Percentiles rank a stretch among this genome's conserved stretches.
These are phyloP conservation scores for Colletotrichum nymphaeae DNA, from an alignment of 2,329 filamentous ascomycete genomes.

Conservation along the genomic window DNA sequence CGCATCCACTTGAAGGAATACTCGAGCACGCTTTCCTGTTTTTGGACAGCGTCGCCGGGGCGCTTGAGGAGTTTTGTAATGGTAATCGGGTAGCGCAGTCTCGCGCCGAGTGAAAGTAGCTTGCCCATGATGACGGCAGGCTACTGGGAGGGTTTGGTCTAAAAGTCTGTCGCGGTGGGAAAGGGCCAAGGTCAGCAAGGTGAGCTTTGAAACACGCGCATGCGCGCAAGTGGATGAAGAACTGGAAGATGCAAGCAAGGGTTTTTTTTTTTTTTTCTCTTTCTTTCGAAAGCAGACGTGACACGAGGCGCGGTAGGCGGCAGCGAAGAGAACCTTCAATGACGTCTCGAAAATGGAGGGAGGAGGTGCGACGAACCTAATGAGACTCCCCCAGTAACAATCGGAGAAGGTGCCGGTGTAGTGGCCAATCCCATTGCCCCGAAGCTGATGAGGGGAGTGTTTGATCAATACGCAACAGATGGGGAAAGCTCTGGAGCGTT, in stretches of 20 bases:
- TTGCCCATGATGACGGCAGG: slow-evolving; percentile 52
- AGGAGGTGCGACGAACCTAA: slow-evolving; percentile 29
- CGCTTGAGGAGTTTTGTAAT: slow-evolving; percentile 86
- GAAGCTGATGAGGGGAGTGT: slow-evolving; percentile 9
- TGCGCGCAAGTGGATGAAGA: background rate
- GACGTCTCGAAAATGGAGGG: background rate
- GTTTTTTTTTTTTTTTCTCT: background rate
- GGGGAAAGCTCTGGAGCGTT: slow-evolving; percentile 15
- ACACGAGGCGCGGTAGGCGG: background rate
- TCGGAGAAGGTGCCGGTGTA: slow-evolving; percentile 26
- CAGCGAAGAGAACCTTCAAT: background rate
- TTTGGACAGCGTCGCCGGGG: slow-evolving; percentile 79
- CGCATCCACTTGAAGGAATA: slow-evolving; percentile 88
- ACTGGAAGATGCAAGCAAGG: background rate
- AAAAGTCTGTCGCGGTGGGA: slow-evolving; percentile 8
- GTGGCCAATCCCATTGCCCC: slow-evolving; percentile 37
- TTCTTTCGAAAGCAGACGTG: no score
- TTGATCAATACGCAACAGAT: slow-evolving; percentile 17
- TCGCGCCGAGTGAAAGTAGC: slow-evolving; percentile 64
- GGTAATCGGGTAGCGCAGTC: slow-evolving; percentile 92
- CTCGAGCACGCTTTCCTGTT: slow-evolving; percentile 82
- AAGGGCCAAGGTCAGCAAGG: slow-evolving; percentile 7
- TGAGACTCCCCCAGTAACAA: slow-evolving; percentile 27
- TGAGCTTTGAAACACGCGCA: background rate
- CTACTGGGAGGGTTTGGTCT: slow-evolving; percentile 13